A percentile compares a stretch with the other conserved stretches of the same genome.
These are phyloP conservation scores for Backusella tuberculispora DNA, from an alignment of 192 early-diverging fungal genomes.

Conservation along the genomic window DNA sequence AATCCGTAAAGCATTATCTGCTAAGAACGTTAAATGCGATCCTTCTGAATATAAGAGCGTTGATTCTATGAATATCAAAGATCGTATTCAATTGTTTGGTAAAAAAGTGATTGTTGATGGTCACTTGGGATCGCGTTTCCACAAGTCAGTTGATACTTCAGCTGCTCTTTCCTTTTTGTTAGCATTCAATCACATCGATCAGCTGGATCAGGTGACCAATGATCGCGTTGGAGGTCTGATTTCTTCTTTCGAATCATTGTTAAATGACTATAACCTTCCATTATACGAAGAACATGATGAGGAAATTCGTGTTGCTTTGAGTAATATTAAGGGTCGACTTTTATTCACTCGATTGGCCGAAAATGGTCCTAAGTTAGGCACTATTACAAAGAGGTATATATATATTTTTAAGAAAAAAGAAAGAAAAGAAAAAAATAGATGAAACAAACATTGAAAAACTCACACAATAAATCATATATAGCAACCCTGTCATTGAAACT, in stretches of 20 bases:
- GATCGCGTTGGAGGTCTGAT: conserved; percentile 43
- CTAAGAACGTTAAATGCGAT: neutral
- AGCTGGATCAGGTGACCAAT: neutral
- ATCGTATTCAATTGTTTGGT: conserved; percentile 48
- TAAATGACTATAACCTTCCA: conserved; percentile 89
- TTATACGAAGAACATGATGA: conserved; percentile 87
- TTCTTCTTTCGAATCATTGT: conserved; percentile 56
- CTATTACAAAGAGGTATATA: conserved; percentile 65
- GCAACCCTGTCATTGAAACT: conserved; percentile 90
- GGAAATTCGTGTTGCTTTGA: conserved; percentile 69
- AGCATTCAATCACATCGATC: conserved; percentile 14
- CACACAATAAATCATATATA: conserved; percentile 37
- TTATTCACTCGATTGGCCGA: conserved; percentile 82
- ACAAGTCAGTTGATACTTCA: conserved; percentile 55
- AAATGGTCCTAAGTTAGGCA: conserved; percentile 88
- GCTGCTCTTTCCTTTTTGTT: conserved; percentile 56
- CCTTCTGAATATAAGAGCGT: conserved; percentile 26
- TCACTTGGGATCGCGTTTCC: conserved; percentile 56
- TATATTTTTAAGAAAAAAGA: neutral
- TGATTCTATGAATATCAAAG: conserved; percentile 48
- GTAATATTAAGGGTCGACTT: conserved; percentile 78
- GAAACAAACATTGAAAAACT: conserved; percentile 22
- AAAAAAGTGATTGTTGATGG: conserved; percentile 41
- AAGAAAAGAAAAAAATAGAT: no score
- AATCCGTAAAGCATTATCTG: conserved; percentile 51